A percentile compares a stretch with the other conserved stretches of the same genome.
phyloP scores from a whole-genome alignment of 2,329 filamentous ascomycete species.

The Xylaria hypoxylon region DNA sequence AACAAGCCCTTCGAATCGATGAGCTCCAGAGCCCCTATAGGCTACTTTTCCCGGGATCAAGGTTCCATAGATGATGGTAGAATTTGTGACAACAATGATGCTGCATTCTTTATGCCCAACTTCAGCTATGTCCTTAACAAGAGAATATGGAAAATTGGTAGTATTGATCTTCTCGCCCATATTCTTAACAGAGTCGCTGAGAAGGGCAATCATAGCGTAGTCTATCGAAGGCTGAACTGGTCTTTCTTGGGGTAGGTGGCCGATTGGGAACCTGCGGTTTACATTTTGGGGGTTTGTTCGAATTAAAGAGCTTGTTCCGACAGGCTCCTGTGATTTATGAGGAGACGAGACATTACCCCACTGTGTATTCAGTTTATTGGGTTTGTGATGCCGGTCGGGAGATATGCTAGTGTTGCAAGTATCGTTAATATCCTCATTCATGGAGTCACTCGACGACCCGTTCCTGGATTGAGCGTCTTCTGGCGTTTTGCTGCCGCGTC shows the following conservation, averaged over 20 bases:
- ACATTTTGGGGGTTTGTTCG: background rate
- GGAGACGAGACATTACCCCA: too few relatives aligned
- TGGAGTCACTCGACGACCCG: background rate
- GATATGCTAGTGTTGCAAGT: background rate
- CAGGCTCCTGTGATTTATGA: background rate
- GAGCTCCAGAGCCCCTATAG: background rate
- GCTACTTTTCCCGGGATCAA: conserved; percentile 12
- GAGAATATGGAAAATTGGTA: background rate
- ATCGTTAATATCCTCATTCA: background rate
- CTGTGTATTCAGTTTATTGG: background rate
- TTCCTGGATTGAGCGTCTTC: background rate
- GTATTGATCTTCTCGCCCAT: background rate
- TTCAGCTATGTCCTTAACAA: background rate
- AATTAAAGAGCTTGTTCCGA: background rate
- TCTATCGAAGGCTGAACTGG: conserved; percentile 6
- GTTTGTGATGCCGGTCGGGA: too few relatives aligned
- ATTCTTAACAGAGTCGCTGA: background rate
- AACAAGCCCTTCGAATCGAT: conserved; percentile 9
- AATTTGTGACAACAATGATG: conserved; percentile 4
- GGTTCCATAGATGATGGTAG: background rate
- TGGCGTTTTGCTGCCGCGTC: conserved; percentile 10
- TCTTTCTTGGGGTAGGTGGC: background rate
- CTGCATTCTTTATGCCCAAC: background rate
- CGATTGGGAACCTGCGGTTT: background rate
- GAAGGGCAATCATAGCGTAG: conserved; percentile 22